Evolutionary conservation across 805 yeast species (phyloP), one percentile per base, ranked within the genome.

Genomic region (Metschnikowia baotianmanensis): DNA sequence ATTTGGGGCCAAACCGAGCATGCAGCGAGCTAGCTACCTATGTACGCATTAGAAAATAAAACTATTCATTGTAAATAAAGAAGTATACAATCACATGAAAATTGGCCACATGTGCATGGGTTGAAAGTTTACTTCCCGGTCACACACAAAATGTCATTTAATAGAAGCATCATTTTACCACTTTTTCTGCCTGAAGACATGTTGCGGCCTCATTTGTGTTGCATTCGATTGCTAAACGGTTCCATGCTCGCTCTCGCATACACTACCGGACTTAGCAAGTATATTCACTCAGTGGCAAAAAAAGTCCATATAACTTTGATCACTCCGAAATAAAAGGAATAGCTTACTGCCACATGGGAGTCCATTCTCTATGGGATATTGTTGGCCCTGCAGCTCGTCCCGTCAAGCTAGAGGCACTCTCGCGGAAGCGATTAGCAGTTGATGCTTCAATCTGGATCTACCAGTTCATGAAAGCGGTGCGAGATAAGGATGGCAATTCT

Each of bases 381-480:
- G 71, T 91, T 2, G 95, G 88, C 5, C 95, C 96, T 0, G 78
- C 91, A 0, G 93, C 98, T 0, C 72, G 85, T 36, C 96, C 99
- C 0, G 96, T 93, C 2, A 74, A 91, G 39, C 72, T 93, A 21
- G 98, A 91, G 59, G 82, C 95, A 0, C 71, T 93, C 25, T 76
- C 85, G 17, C 80, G 89, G 43, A 84, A 83, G 57, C 71, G 76
- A 38, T 68, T 93, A 53, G 99, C 99, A 0, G 91, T 93, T 6
- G 99, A 93, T 70, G 99, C 99, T 1, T 91, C 98, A 2, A 93
- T 93, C 48, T 93, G 99, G 99, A 85, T 93, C 40, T 93, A 93
- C 58, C 99, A 93, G 61, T 93, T 93, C 57, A 69, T 93, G 48
- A 93, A 91, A 59, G 98, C 98, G 1, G 95, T 93, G 17, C 74